phyloP scores from a whole-genome alignment of 2,329 filamentous ascomycete genomes.

The Cytospora paraplurivora region DNA sequence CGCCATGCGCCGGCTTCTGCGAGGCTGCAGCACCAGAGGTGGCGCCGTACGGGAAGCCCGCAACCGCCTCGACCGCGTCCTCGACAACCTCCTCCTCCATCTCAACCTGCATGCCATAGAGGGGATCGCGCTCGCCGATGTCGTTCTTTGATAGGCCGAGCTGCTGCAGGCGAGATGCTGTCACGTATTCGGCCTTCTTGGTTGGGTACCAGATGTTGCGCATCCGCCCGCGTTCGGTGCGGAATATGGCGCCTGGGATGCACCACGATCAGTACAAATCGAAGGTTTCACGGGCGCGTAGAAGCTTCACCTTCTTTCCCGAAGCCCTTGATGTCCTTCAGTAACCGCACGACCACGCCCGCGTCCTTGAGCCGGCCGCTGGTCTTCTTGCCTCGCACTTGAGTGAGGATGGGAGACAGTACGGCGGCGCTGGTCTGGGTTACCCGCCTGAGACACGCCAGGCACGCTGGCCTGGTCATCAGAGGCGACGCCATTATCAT shows the following conservation, averaged over 20 bases:
- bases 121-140: slow-evolving; percentile 37
- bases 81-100: slow-evolving; percentile 13
- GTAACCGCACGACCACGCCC: slow-evolving; percentile 48
- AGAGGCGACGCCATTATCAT: slow-evolving; percentile 31
- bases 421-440: slow-evolving; percentile 30
- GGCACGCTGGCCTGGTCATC: slow-evolving; percentile 33
- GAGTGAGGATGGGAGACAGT: slow-evolving; percentile 34
- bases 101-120: slow-evolving; percentile 31
- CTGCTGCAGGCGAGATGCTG: slow-evolving; percentile 35
- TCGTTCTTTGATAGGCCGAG: slow-evolving; percentile 36
- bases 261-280: neutral
- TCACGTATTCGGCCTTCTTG: slow-evolving; percentile 42
- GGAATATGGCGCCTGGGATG: slow-evolving; percentile 38
- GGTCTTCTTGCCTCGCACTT: slow-evolving; percentile 43
- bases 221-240: slow-evolving; percentile 40
- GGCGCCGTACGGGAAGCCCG: slow-evolving; percentile 5
- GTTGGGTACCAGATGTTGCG: slow-evolving; percentile 41
- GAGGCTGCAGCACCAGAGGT: neutral
- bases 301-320: slow-evolving; percentile 40
- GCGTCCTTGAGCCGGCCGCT: slow-evolving; percentile 41
- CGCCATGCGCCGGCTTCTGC: slow-evolving; percentile 16
- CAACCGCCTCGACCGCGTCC: slow-evolving; percentile 26
- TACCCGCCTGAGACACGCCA: slow-evolving; percentile 35
- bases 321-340: slow-evolving; percentile 44
- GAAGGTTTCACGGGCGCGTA: neutral